Base-by-base conservation (phyloP, 768 basidiomycete species). In the Suillus occidentalis region DNA sequence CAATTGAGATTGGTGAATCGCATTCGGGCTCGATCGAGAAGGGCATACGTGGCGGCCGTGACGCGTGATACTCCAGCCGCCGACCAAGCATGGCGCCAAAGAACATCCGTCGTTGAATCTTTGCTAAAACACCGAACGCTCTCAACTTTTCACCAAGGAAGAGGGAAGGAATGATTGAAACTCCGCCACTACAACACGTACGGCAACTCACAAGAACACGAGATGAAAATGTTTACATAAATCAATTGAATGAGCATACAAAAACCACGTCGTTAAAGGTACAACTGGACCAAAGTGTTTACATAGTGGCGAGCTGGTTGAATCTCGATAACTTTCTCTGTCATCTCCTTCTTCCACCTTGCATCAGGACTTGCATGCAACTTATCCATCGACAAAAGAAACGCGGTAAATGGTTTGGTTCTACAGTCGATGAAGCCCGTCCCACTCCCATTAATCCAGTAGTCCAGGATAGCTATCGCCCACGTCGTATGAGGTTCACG, bases 401-500 rank as follows among this genome's bases (percentile, higher is more conserved):
- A 49, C 9, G 62, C 65, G 1, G 45, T 66, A 43, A 64, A 66
- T 6, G 61, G 22, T 0, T 58, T 20, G 20, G 7, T 3, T 28
- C 40, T 59, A 4, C 37, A 18, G 53, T 63, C 62, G 20, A 49
- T 39, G 22, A 57, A 34, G 16, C 62, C 58, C 4, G 2, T 36
- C 10, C 62, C 62, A 22, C 56, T 28, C 3, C 5, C 10, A 7
- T 52, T 36, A n/a, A 28, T 12, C 58, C 58, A 59, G 13, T 63
- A 63, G 18, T 66, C 65, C 62, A 66, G 34, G 20, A 66, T 20
- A 18, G 62, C 65, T n/a, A 66, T 63, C 43, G 55, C 62, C 58
- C 58, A 59, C 6, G 3, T 18, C 3, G 40, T 59, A 13, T 13
- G 39, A n/a, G 53, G 20, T 14, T 59, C 40, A 9, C 40, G 40